phyloP scores from a whole-genome alignment of 345 rosid species.

The Pugionium dolabratum region DNA sequence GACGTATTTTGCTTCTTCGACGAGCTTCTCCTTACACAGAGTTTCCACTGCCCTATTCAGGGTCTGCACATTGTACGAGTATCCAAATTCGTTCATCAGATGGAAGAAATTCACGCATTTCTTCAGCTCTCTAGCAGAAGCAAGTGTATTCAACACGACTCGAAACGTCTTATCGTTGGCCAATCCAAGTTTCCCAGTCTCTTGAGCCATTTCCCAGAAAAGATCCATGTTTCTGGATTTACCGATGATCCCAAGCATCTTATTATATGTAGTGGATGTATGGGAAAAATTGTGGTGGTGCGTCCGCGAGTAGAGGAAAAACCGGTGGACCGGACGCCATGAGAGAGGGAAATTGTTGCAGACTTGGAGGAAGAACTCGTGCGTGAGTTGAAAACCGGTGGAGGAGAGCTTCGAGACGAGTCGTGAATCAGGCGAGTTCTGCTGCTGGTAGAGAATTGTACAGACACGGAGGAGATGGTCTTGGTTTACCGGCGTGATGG shows the following conservation, averaged over 20 bases:
- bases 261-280: conserved; percentile 61
- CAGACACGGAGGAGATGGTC: conserved; percentile 68
- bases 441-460: conserved; percentile 80
- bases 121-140: conserved; percentile 69
- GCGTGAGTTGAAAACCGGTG: conserved; percentile 44
- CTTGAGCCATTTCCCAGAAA: conserved; percentile 61
- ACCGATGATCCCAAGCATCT: conserved; percentile 60
- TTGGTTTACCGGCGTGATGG: conserved; percentile 48
- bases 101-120: conserved; percentile 69
- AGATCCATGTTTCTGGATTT: conserved; percentile 71
- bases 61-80: conserved; percentile 48
- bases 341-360: conserved; percentile 80
- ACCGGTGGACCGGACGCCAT: conserved; percentile 82
- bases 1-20: conserved; percentile 67
- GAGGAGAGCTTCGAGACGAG: conserved; percentile 65
- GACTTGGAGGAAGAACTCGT: conserved; percentile 85
- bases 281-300: conserved; percentile 47
- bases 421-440: conserved; percentile 60
- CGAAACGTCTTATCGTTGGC: conserved; percentile 70
- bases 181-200: conserved; percentile 51
- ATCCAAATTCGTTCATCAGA: conserved; percentile 65
- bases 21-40: conserved; percentile 56
- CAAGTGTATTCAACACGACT: conserved; percentile 57
- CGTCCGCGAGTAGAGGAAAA: conserved; percentile 59
- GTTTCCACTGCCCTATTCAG: conserved; percentile 61